These are phyloP conservation scores for Nemania bipapillata DNA, from an alignment of 2,329 filamentous ascomycete species.

Conservation along the genomic window DNA sequence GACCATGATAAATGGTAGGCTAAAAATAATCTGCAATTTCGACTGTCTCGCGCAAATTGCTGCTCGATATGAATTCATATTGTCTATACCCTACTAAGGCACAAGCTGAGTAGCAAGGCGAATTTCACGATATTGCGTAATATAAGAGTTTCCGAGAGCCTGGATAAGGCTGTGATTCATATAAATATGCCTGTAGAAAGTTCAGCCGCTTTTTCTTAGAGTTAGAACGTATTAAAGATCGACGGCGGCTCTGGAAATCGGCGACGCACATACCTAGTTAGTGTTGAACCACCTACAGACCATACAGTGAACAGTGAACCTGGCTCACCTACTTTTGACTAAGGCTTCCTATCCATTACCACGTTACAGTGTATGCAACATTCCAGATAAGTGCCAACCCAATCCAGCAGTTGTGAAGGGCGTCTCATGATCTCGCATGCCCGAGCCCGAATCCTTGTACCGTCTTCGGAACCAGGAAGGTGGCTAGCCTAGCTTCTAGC, in stretches of 20 bases:
- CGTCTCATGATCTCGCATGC: conserved; percentile 26
- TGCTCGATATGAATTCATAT: conserved; percentile 25
- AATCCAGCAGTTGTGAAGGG: conserved; percentile 31
- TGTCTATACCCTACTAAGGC: not conserved
- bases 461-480: conserved; percentile 27
- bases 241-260: conserved; percentile 22
- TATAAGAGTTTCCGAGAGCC: conserved; percentile 28
- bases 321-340: conserved; percentile 1
- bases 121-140: conserved; percentile 32
- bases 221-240: conserved; percentile 14
- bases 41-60: conserved; percentile 16
- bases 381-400: conserved; percentile 26
- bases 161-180: conserved; percentile 32
- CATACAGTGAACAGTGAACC: not conserved
- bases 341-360: conserved; percentile 9
- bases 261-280: not conserved
- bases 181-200: conserved; percentile 25
- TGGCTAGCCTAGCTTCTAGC: conserved; percentile 21
- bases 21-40: conserved; percentile 19
- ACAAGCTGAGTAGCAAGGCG: conserved; percentile 22
- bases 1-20: not conserved
- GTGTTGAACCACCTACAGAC: not conserved
- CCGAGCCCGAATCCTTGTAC: conserved; percentile 21
- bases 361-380: conserved; percentile 35
- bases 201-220: not conserved